Percentiles rank a stretch among this genome's conserved stretches.
Conservation (phyloP, 495 filamentous ascomycete genomes). For the Daldinia decipiens region DNA sequence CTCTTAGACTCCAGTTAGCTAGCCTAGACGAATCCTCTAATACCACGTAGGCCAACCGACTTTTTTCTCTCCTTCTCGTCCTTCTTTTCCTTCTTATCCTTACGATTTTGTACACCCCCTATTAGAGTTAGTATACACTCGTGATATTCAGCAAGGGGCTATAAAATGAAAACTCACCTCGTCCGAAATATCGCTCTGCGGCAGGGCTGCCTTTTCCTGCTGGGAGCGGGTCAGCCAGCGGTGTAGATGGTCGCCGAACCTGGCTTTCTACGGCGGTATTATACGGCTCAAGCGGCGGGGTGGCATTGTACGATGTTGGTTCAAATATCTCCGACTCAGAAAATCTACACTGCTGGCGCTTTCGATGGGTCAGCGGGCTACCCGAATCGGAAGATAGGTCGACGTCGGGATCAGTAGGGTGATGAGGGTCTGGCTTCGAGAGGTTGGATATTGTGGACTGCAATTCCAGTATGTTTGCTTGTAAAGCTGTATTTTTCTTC, state of each 20-base stretch:
- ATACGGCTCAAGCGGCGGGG: constrained; percentile 50
- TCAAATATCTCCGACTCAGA: constrained; percentile 53
- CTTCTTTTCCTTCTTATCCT: constrained; percentile 62
- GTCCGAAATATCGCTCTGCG: constrained; percentile 56
- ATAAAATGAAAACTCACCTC: constrained; percentile 49
- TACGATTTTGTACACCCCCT: constrained; percentile 68
- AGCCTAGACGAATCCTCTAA: constrained; percentile 60
- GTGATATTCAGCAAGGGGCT: constrained; percentile 11
- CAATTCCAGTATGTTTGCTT: constrained; percentile 52
- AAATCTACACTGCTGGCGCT: constrained; percentile 45
- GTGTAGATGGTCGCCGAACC: constrained; percentile 46
- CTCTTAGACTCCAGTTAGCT: neutral
- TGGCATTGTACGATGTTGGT: constrained; percentile 47
- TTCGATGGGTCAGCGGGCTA: constrained; percentile 33
- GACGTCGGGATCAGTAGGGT: constrained; percentile 30
- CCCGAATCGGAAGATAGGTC: constrained; percentile 42
- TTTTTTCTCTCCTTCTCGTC: constrained; percentile 65
- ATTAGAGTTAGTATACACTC: constrained; percentile 46
- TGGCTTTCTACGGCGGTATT: constrained; percentile 20
- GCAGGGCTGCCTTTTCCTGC: constrained; percentile 53
- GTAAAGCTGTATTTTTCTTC: constrained; percentile 54
- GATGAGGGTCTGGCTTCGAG: constrained; percentile 19
- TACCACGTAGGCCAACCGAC: constrained; percentile 59
- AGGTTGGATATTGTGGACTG: constrained; percentile 42
- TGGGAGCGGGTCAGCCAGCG: constrained; percentile 39